Evolutionary conservation across 495 filamentous ascomycete genomes (phyloP), one percentile per base, ranked within the genome.

Genomic region (Hypomontagnella submonticulosa): DNA sequence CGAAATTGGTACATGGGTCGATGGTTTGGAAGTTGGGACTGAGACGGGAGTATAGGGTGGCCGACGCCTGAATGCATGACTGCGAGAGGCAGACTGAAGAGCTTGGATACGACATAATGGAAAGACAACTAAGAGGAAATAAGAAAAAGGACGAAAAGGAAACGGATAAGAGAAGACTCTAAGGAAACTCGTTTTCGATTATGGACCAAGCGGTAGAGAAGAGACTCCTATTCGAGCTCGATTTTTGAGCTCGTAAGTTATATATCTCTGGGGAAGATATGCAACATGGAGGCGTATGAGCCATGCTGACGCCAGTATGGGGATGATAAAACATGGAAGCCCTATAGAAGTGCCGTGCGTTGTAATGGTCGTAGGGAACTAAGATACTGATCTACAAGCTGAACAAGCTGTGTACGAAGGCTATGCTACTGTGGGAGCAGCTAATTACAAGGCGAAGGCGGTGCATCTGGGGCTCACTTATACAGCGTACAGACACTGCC

Each of bases 1-100:
- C 86, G 55, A 91, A 90, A 46, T 90, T 66, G 33, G 77, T 84
- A 69, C 89, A 92, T 3, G 89, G 86, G 67, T 92, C 87, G 44
- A 90, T 75, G 0, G 85, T 61, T 46, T 79, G 71, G 65, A 85
- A 84, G 33, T 87, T 80, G 5, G 88, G 82, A 33, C 86, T 82
- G 9, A 91, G 77, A 56, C 84, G 87, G 51, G 63, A 81, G 5
- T 90, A 79, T 38, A 90, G 83, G 48, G 83, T 81, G 12, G 87
- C 85, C 1, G 89, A 80, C 7, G 87, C 87, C 52, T 88, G 83
- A 12, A 91, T 75, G 69, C 89, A 92, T 46, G 38, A 12, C 34
- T 57, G 38, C 33, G 61, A 47, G 34, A 65, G 54, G 48, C 61
- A 65, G 30, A 58, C 40, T 1, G 61, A 58, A 9, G 46, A 38